Evolutionary conservation across 2,329 filamentous ascomycete genomes (phyloP).

Genomic region (Neurospora sp.): DNA sequence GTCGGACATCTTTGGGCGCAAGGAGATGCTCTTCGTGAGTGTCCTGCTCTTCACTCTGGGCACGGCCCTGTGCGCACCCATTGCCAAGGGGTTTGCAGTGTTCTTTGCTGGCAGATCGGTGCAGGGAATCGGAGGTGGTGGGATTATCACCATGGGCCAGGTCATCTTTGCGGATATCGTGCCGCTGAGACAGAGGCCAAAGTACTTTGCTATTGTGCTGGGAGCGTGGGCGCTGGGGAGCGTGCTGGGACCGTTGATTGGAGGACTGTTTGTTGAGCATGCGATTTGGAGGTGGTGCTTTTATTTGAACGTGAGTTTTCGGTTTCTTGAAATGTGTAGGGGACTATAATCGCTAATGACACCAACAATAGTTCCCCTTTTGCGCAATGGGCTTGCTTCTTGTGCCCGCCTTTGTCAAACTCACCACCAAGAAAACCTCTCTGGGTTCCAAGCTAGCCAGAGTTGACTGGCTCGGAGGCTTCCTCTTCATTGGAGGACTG

Average conservation of each 20-base stretch:
- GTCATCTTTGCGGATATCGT: constrained; percentile 34
- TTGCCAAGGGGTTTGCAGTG: constrained; percentile 23
- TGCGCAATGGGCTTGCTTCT: constrained; percentile 29
- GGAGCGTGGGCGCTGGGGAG: constrained; percentile 31
- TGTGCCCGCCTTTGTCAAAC: constrained; percentile 32
- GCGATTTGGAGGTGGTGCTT: constrained; percentile 39
- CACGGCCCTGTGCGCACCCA: constrained; percentile 29
- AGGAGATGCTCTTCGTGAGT: constrained; percentile 30
- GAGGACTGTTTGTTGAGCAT: constrained; percentile 25
- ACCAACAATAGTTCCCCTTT: constrained; percentile 26
- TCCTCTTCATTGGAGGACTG: constrained; percentile 33
- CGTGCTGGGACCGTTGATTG: constrained; percentile 30
- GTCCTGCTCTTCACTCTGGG: constrained; percentile 35
- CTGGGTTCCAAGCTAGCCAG: constrained; percentile 25
- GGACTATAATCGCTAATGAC: background rate
- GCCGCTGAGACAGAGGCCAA: constrained; percentile 30
- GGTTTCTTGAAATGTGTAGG: background rate
- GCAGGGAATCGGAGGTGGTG: constrained; percentile 32
- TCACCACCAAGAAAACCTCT: constrained; percentile 24
- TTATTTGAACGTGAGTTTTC: constrained; percentile 28
- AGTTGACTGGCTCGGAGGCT: constrained; percentile 36
- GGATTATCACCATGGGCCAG: constrained; percentile 30
- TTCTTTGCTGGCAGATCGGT: constrained; percentile 29
- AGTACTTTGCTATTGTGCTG: constrained; percentile 30
- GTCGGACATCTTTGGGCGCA: constrained; percentile 38